Evolutionary conservation across 2,329 filamentous ascomycete genomes (phyloP), one percentile per base, ranked within the genome.

Genomic region (Monilinia polystroma): DNA sequence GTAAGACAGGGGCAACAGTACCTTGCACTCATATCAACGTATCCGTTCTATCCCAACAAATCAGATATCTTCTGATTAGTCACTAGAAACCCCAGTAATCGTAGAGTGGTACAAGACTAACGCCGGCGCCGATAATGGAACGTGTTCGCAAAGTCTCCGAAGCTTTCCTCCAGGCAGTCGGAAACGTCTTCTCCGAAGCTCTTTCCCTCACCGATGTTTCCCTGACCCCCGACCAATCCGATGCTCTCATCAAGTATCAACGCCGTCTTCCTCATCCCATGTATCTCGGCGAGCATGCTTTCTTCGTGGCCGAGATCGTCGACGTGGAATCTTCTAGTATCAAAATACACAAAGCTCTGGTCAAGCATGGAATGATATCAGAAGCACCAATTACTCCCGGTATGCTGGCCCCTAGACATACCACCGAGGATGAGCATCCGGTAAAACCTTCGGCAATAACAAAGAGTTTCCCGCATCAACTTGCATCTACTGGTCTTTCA

Each of bases 391-490:
- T 51, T n/a, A 20, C 53, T 26, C 52, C 63, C 26, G 63, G 66
- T 47, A 56, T 58, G 14, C 53, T 53, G 23, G 55, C 64, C 14
- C 43, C 57, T 29, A 35, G 43, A 49, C 20, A 23, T 11, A 23
- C 18, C 7, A 29, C 51, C 26, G 68, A 57, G 16, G 52, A 49
- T 35, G 43, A 29, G 14, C 67, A 63, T 38, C 64, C 70, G 10
- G 67, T 75, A 57, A 71, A 70, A 29, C 72, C 70, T 0, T 38
- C 51, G 1, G 60, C 51, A 2, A 69, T 75, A 18, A 71, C 65
- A 2, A 71, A 70, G 41, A 55, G 69, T 11, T 73, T 75, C 57
- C 67, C 72, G 3, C 68, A 69, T 56, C 73, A 75, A 51, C 49
- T 74, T 12, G 64, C 72, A 3, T 38, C 58, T 3, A 60, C 58